Base-by-base conservation (phyloP, 2,329 filamentous ascomycete genomes). In the Westerdykella aurantiaca region DNA sequence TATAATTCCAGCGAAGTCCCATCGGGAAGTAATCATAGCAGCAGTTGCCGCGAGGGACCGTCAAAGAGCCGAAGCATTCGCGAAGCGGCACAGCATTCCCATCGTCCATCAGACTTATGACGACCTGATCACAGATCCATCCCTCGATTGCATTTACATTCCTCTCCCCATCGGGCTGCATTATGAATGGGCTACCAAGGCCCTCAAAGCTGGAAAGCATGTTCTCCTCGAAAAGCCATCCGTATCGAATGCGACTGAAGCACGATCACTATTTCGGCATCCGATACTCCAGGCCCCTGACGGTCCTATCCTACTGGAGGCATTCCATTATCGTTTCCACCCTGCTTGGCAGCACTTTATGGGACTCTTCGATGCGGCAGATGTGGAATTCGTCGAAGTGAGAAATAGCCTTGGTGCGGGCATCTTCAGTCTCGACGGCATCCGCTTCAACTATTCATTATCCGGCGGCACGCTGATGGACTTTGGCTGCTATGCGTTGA, bases 11-110 rank as follows among this genome's bases (percentile, higher is more conserved):
- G 76, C 77, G 12, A 72, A 67, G 47, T 70, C 68, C 3, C 78
- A 82, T 51, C 66, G 77, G 0, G 75, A 78, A 33, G 73, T 80
- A 12, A 64, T 79, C 11, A 47, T 82, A 11, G 68, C 72, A 7
- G 74, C 72, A 4, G 69, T 82, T 1, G 76, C 78, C 2, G 75
- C 77, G 2, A 68, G 78, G 4, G 72, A 78, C 55, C 62, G 52
- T 25, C 58, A 56, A 4, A 73, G 66, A 40, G 79, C 78, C 0
- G 59, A 69, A 39, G 66, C 63, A 0, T 80, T 69, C 58, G 77
- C 77, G 2, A 73, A 72, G 49, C 74, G 72, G 46, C 63, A 80
- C 55, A 64, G 64, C 7, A 77, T 81, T 38, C 74, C 72, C 0
- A 68, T 74, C 22, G 73, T 76, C 6, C 66, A 72, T 51, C 59